A percentile compares a stretch with the other conserved stretches of the same genome.
Evolutionary conservation across 139 green algal species (phyloP).

Genomic region (Auxenochlorella pyrenoidosa): DNA sequence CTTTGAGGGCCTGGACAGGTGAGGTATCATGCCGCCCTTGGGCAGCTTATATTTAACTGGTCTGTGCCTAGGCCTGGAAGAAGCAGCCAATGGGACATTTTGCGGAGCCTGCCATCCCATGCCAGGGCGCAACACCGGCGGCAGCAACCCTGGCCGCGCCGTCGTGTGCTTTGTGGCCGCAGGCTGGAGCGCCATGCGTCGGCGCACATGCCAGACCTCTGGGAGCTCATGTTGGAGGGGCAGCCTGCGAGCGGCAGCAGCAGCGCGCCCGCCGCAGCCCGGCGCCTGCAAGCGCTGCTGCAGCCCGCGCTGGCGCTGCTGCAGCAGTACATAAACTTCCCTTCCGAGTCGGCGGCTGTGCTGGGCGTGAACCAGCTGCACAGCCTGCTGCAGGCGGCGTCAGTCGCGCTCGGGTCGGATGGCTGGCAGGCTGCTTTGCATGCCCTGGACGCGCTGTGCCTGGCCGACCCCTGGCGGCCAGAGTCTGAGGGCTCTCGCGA

Average conservation of each 20-base stretch:
- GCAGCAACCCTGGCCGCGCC: too few relatives aligned
- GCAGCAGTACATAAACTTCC: conserved; percentile 22
- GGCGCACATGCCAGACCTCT: conserved; percentile 37
- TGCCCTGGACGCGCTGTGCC: conserved; percentile 13
- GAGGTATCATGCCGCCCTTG: background rate
- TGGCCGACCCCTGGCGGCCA: background rate
- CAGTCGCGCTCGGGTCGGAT: background rate
- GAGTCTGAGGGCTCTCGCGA: background rate
- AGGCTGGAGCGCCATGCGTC: conserved; percentile 38
- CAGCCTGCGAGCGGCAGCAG: background rate
- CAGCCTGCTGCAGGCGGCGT: conserved; percentile 22
- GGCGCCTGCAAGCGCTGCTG: conserved; percentile 1
- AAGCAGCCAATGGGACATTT: too few relatives aligned
- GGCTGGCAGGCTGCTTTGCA: background rate
- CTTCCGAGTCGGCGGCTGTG: conserved; percentile 11
- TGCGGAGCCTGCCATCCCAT: too few relatives aligned
- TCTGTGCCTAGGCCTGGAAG: background rate
- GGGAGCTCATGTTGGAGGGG: conserved; percentile 4
- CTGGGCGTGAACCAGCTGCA: conserved; percentile 41
- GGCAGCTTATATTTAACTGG: background rate
- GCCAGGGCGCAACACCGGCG: too few relatives aligned
- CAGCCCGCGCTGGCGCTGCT: conserved; percentile 20
- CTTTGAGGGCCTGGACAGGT: conserved; percentile 38
- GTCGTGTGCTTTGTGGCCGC: background rate
- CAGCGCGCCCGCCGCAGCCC: background rate